These are phyloP conservation scores for Penicillium roqueforti DNA, from an alignment of 495 filamentous ascomycete genomes.

Conservation along the genomic window DNA sequence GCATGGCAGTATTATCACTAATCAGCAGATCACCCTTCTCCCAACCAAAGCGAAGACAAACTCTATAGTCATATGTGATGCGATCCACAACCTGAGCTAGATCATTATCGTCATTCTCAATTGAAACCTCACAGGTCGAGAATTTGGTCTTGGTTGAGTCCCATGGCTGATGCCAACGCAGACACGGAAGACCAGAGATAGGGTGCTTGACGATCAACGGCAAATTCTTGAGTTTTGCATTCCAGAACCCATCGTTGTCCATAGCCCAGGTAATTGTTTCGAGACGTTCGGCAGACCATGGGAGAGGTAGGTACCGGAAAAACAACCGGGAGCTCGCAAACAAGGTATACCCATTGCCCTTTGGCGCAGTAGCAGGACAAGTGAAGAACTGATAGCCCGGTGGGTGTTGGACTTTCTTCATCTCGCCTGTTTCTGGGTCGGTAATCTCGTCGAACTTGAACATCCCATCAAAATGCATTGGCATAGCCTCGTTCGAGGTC, in stretches of 20 bases:
- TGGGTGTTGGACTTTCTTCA: conserved; percentile 20
- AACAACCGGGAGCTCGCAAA: conserved; percentile 49
- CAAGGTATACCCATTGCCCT: conserved; percentile 47
- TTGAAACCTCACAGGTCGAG: conserved; percentile 40
- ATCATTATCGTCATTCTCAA: conserved; percentile 38
- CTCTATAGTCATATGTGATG: conserved; percentile 47
- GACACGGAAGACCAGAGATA: conserved; percentile 36
- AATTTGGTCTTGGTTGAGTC: conserved; percentile 45
- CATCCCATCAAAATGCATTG: conserved; percentile 53
- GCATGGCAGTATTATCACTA: conserved; percentile 48
- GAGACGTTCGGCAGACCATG: conserved; percentile 37
- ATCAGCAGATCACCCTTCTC: conserved; percentile 53
- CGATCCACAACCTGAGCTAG: conserved; percentile 30
- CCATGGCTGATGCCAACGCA: conserved; percentile 56
- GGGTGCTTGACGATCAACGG: conserved; percentile 50
- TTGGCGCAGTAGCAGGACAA: conserved; percentile 42
- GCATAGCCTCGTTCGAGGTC: conserved; percentile 50
- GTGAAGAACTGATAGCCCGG: conserved; percentile 52
- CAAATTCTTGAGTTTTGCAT: conserved; percentile 36
- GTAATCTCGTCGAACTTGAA: conserved; percentile 46
- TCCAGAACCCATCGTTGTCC: conserved; percentile 38
- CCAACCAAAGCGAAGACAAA: conserved; percentile 46
- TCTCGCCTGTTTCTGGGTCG: conserved; percentile 27
- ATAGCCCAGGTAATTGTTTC: conserved; percentile 39
- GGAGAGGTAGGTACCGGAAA: conserved; percentile 44